phyloP scores from a whole-genome alignment of 1,284 basidiomycete species.

The Xerocomus nothofagi region DNA sequence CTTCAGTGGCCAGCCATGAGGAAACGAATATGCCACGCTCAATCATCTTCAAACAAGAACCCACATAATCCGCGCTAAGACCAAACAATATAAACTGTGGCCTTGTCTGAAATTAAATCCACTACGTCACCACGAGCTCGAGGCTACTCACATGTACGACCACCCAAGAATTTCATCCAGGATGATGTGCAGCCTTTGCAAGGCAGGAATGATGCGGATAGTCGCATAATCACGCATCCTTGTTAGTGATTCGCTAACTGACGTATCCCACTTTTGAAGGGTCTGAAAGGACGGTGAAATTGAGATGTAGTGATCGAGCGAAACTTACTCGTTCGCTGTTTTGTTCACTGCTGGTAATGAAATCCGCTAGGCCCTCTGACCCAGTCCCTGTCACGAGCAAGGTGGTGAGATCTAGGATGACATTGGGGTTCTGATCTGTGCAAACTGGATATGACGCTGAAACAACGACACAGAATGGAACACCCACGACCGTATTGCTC shows the following conservation, averaged over 20 bases:
- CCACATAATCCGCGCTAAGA: conserved; percentile 50
- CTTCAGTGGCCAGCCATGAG: conserved; percentile 64
- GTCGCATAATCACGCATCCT: conserved; percentile 74
- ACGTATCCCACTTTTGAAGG: conserved; percentile 77
- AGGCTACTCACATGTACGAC: conserved; percentile 61
- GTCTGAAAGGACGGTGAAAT: conserved; percentile 45
- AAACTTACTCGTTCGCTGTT: conserved; percentile 72
- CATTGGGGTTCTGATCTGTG: conserved; percentile 56
- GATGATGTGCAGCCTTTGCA: conserved; percentile 71
- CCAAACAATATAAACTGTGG: conserved; percentile 53
- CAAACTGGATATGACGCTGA: conserved; percentile 9
- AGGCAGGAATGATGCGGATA: conserved; percentile 66
- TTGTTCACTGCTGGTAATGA: conserved; percentile 72
- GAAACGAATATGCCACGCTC: conserved; percentile 59
- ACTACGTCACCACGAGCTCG: conserved; percentile 9
- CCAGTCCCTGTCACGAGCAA: conserved; percentile 68
- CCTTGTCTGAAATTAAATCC: conserved; percentile 36
- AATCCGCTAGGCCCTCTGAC: conserved; percentile 67
- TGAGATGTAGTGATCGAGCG: conserved; percentile 14
- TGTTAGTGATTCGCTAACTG: conserved; percentile 64
- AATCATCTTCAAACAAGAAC: conserved; percentile 50
- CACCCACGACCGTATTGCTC: conserved; percentile 64
- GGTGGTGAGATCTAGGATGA: conserved; percentile 69
- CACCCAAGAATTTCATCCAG: conserved; percentile 76
- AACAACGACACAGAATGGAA: conserved; percentile 9